A percentile compares a stretch with the other conserved stretches of the same genome.
These are phyloP conservation scores for Sporisorium scitamineum DNA, from an alignment of 1,284 basidiomycete genomes.

Conservation along the genomic window DNA sequence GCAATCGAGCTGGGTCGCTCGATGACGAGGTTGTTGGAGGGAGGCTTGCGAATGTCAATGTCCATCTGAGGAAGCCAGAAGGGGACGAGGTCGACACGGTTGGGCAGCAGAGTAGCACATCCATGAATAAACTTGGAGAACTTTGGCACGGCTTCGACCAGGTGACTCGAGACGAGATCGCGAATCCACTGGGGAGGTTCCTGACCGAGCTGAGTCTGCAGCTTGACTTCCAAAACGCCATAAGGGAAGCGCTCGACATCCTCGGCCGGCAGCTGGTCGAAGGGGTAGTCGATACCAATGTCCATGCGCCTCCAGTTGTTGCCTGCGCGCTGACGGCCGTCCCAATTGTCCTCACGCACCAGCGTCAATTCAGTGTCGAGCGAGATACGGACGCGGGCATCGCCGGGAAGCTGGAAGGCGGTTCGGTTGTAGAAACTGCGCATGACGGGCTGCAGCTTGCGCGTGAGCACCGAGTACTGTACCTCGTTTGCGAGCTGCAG, in stretches of 20 bases:
- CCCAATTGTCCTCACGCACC: constrained; percentile 97
- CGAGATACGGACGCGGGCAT: constrained; percentile 96
- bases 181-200: constrained; percentile 96
- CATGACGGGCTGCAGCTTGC: constrained; percentile 85
- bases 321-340: constrained; percentile 80
- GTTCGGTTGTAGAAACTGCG: constrained; percentile 99
- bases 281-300: constrained; percentile 91
- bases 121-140: constrained; percentile 96
- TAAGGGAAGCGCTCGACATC: constrained; percentile 93
- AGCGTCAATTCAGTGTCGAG: constrained; percentile 96
- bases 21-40: constrained; percentile 59
- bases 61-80: constrained; percentile 95
- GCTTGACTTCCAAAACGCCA: constrained; percentile 93
- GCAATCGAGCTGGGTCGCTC: constrained; percentile 56
- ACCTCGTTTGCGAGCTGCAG: constrained; percentile 96
- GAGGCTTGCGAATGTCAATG: constrained; percentile 72
- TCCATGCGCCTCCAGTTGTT: constrained; percentile 95
- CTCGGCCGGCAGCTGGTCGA: constrained; percentile 79
- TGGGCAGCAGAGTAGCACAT: constrained; percentile 89
- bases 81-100: constrained; percentile 95
- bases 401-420: constrained; percentile 97
- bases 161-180: constrained; percentile 90
- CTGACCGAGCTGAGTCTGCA: constrained; percentile 96
- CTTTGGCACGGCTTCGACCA: constrained; percentile 74
- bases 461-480: constrained; percentile 89